Percentiles rank a stretch among this genome's conserved stretches.
Evolutionary conservation across 2,329 filamentous ascomycete genomes (phyloP).

Genomic region (Aspergillus ochraceus): DNA sequence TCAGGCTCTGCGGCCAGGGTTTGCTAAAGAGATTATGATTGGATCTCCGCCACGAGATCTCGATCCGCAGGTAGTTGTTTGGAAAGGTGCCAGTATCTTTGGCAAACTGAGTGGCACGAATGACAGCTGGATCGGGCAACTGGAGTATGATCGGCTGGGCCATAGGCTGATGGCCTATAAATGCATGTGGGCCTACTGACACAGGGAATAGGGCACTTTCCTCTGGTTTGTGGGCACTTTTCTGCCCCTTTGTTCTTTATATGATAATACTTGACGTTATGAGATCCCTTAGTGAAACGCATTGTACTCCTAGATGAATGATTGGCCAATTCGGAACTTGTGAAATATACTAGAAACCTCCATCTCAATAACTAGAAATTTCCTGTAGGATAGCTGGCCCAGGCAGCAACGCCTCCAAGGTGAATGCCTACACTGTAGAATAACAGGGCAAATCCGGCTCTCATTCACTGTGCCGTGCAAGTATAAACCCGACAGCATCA

Average conservation of each 20-base stretch:
- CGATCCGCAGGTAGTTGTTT: conserved; percentile 94
- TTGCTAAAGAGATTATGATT: conserved; percentile 66
- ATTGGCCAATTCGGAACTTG: not conserved
- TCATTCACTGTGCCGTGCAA: not conserved
- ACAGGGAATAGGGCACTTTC: not conserved
- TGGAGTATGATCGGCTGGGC: conserved; percentile 86
- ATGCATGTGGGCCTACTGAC: conserved; percentile 62
- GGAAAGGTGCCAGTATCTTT: conserved; percentile 98
- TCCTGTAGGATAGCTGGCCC: no score
- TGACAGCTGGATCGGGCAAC: conserved; percentile 87
- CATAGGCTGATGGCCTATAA: conserved; percentile 82
- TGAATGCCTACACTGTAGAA: no score
- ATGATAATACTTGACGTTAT: conserved; percentile 11
- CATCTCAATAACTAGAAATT: not conserved
- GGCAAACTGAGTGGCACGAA: conserved; percentile 82
- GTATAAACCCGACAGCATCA: no score
- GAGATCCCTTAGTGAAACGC: conserved; percentile 5
- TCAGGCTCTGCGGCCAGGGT: conserved; percentile 62
- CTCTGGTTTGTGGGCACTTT: conserved; percentile 2
- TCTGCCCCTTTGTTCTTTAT: conserved; percentile 7
- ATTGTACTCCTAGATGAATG: conserved; percentile 5
- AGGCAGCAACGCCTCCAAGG: not conserved
- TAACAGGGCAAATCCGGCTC: not conserved
- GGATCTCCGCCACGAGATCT: conserved; percentile 80
- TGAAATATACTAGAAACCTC: not conserved